Base-by-base conservation (phyloP, 2,329 filamentous ascomycete species). In the Phyllosticta citriasiana region DNA sequence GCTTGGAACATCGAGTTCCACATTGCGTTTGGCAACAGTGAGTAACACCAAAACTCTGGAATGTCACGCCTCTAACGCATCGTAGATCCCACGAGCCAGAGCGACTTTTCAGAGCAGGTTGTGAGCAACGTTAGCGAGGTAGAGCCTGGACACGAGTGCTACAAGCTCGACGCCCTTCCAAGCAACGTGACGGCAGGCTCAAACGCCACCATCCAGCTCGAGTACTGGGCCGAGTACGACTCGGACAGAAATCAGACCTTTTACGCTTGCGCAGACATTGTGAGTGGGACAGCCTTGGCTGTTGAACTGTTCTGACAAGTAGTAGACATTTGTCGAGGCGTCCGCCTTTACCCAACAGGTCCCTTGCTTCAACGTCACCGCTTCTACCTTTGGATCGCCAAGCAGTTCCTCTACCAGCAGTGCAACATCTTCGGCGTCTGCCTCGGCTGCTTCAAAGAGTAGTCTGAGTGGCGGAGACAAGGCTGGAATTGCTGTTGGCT, bases 1-100 rank as follows among this genome's bases (percentile, higher is more conserved):
- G 81, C 82, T 4, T 84, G 78, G 67, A 75, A 79, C 51, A 71
- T 84, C 25, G 76, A 80, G 57, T 74, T 86, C 22, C 77, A 79
- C 59, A 77, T 86, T 58, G 81, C 83, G 0, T 80, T 82, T 63
- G 70, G 71, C 4, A 73, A 79, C 58, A 73, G 83, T 83, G 71
- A 62, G 73, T 70, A 10, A 16, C 27, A 40, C 12, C 6, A 9
- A 22, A 27, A 40, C 26, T 14, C 22, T 19, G 24, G 7, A 47
- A 12, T 7, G 7, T 53, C 24, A 69, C 67, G 63, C 53, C 56
- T 64, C 66, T 62, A 61, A 65, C 59, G 64, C 14, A n/a, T 14
- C 6, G 3, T 55, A 77, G 76, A 77, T 58, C 77, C 77, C 2
- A 72, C 65, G 2, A 68, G 64, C 22, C 75, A 76, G 59, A 62